Conservation (phyloP, 225 moss, liverwort and hornwort genomes). For the Ulota crispa region DNA sequence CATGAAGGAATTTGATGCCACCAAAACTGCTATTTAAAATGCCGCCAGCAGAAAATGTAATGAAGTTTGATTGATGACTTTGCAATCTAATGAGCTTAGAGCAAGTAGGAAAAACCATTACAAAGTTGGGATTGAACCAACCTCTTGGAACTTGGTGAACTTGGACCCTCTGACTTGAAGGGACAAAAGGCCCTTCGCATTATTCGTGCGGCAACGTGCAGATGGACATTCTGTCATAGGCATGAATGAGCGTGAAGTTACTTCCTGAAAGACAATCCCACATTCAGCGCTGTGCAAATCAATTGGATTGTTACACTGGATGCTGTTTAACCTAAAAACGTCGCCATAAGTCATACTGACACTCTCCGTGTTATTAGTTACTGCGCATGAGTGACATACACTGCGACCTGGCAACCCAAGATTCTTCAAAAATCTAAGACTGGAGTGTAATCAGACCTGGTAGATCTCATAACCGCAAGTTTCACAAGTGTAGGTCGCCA, state of each 20-base stretch:
- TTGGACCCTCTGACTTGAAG: constrained; percentile 98
- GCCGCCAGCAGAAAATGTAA: not conserved
- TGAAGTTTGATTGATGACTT: not conserved
- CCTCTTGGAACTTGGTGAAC: constrained; percentile 98
- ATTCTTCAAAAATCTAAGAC: not conserved
- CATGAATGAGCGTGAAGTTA: constrained; percentile 89
- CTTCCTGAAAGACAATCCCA: constrained; percentile 61
- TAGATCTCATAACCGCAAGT: constrained; percentile 95
- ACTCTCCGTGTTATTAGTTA: not conserved
- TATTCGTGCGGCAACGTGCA: constrained; percentile 70
- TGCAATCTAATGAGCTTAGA: not conserved
- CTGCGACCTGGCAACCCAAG: not conserved
- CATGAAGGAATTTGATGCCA: constrained; percentile 1
- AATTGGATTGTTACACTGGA: not conserved
- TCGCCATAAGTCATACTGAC: not conserved
- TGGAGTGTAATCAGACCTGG: constrained; percentile 54
- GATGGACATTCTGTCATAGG: constrained; percentile 90
- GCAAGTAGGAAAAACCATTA: not conserved
- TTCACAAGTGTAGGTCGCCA: constrained; percentile 96
- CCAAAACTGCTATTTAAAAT: not conserved
- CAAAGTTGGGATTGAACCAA: constrained; percentile 16
- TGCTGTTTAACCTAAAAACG: not conserved
- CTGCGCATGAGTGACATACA: not conserved
- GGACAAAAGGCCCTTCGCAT: constrained; percentile 74
- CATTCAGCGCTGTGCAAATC: not conserved